Base-by-base conservation (phyloP, 768 basidiomycete genomes). In the Sarcodon sp. region DNA sequence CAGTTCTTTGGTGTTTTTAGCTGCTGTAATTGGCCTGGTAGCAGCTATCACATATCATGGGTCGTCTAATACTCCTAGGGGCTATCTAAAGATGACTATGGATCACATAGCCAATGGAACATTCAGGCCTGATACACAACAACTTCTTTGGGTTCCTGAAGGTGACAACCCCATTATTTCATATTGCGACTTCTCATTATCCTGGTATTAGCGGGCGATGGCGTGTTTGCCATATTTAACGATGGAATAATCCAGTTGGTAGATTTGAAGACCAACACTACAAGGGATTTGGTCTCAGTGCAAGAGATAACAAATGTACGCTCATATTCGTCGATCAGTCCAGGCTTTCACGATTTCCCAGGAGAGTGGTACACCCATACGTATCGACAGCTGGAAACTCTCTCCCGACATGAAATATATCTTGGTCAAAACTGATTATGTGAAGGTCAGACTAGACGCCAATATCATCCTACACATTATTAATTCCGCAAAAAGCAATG, bases 21-120 rank as follows among this genome's bases (percentile, higher is more conserved):
- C 89, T 2, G 73, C 68, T 0, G 59, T 79, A 31, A 81, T 96
- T 51, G 91, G 90, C 2, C 66, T 85, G 10, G 72, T 91, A 53
- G 83, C 90, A 10, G 91, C 87, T 0, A 68, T 72, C 45, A 71
- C 77, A 2, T 96, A 89, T 66, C 70, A 71, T 21, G 76, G 81
- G 15, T 65, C 71, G 48, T 57, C 72, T 7, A 73, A 73, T 61
- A 68, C 64, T 56, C 56, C 69, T 5, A 69, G 70, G 27, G 85
- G 87, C 1, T 70, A 62, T 34, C 69, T 69, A 50, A 85, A 77
- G 54, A 70, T 97, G 32, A 83, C 83, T 4, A 79, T 98, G 73
- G 89, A 97, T 59, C 84, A 92, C 60, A 63, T 96, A 45, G 91
- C 90, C 68, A 94, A 96, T 59, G 90, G 89, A 3, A 97, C 93